A percentile compares a stretch with the other conserved stretches of the same genome.
phyloP scores from a whole-genome alignment of 441 rosid species.

The Erodium texanum region DNA sequence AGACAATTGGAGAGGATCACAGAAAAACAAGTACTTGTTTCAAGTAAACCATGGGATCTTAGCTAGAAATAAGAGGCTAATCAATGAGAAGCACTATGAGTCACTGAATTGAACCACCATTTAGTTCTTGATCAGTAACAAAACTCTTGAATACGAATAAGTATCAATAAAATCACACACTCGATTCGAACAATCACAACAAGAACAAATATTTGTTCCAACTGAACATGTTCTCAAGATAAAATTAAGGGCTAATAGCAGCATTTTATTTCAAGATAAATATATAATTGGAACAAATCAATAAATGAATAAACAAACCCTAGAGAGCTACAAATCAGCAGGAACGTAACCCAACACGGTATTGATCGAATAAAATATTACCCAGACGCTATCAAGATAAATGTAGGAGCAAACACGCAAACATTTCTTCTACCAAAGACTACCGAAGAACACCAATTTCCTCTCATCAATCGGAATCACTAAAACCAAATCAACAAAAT shows the following conservation, averaged over 20 bases:
- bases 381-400: background rate
- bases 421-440: no score
- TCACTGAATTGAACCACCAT: background rate
- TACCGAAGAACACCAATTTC: background rate
- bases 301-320: background rate
- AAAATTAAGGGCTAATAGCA: no score
- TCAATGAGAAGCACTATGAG: background rate
- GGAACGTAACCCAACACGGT: background rate
- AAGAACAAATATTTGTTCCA: background rate
- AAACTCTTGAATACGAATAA: no score
- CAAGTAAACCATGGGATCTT: no score
- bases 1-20: no score
- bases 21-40: no score
- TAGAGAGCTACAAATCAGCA: background rate
- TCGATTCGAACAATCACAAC: background rate
- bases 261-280: no score
- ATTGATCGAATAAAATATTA: no score
- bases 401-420: background rate
- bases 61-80: background rate
- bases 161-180: background rate
- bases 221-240: no score
- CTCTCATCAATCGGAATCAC: background rate
- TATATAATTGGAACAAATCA: no score
- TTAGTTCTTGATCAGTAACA: background rate
- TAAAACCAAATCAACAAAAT: background rate